These are phyloP conservation scores for Medicago ruthenica DNA, from an alignment of 306 rosid species.

Conservation along the genomic window DNA sequence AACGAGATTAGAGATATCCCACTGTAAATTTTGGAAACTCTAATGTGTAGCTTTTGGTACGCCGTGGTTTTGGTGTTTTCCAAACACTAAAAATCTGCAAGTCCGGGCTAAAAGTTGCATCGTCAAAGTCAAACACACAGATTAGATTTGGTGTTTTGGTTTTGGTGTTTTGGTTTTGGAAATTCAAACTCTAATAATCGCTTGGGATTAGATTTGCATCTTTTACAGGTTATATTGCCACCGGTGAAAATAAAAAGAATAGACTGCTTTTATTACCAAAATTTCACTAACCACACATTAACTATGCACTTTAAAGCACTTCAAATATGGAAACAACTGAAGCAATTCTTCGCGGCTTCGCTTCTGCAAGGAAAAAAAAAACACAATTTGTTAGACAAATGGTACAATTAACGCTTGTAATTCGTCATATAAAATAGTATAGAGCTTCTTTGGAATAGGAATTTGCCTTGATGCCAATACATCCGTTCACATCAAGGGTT, in stretches of 20 bases:
- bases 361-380: conserved; percentile 56
- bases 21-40: too few species aligned
- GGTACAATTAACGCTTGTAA: conserved; percentile 16
- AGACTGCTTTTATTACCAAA: conserved; percentile 23
- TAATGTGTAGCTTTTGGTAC: too few species aligned
- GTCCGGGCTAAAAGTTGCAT: too few species aligned
- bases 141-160: too few species aligned
- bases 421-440: not conserved
- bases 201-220: conserved; percentile 1
- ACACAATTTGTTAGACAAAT: conserved; percentile 30
- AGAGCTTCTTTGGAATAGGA: conserved; percentile 14
- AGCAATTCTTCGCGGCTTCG: conserved; percentile 78
- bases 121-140: too few species aligned
- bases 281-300: conserved; percentile 41
- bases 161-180: too few species aligned
- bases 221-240: conserved; percentile 19
- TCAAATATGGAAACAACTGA: conserved; percentile 69
- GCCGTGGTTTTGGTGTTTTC: too few species aligned
- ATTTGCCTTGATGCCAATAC: conserved; percentile 83
- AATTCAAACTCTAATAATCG: too few species aligned
- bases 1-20: too few species aligned
- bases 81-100: too few species aligned
- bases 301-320: conserved; percentile 89
- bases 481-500: conserved; percentile 90
- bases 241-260: not conserved